Evolutionary conservation across 306 rosid species (phyloP), one percentile per base, ranked within the genome.

Genomic region (Myrica gale): DNA sequence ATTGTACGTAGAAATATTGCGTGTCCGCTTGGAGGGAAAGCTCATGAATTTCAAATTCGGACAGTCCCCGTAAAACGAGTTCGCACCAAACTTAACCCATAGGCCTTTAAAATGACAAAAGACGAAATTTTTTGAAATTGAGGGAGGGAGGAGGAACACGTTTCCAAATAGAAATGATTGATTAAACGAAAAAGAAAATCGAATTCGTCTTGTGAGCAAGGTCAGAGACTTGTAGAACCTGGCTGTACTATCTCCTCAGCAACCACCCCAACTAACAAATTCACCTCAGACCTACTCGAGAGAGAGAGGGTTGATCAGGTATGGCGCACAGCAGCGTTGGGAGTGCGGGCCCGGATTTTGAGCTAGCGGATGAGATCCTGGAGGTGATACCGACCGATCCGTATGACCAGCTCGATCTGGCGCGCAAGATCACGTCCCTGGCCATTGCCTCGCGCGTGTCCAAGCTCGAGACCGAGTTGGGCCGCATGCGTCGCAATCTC

Each of bases 361-460:
- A 90, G 21, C 77, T 93, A 7, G 77, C 91, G 9, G 92, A 93
- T 60, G 97, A 89, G 79, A 88, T 90, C 71, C 77, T 93, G 3
- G 52, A 91, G 57, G 93, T 90, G 46, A 88, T 93, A 0, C 98
- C 98, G 3, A 86, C 91, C 57, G 97, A 93, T 85, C 98, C 98
- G 0, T 93, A 89, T 74, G 87, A 93, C 5, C 98, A 93, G 74
- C 95, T 93, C 56, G 98, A 93, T 90, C 98, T 93, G 68, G 98
- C 98, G 41, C 87, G 98, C 61, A 93, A 90, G 83, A 93, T 93
- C 7, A 93, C 98, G 7, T 93, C 98, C 78, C 85, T 93, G 95
- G 98, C 98, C 47, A 89, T 93, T 32, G 98, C 98, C 13, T 88
- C 98, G 5, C 78, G 98, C 41, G 97, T 93, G 46, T 82, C 95